phyloP scores from a whole-genome alignment of 2,329 filamentous ascomycete species.

The Rhinocladiella similis region DNA sequence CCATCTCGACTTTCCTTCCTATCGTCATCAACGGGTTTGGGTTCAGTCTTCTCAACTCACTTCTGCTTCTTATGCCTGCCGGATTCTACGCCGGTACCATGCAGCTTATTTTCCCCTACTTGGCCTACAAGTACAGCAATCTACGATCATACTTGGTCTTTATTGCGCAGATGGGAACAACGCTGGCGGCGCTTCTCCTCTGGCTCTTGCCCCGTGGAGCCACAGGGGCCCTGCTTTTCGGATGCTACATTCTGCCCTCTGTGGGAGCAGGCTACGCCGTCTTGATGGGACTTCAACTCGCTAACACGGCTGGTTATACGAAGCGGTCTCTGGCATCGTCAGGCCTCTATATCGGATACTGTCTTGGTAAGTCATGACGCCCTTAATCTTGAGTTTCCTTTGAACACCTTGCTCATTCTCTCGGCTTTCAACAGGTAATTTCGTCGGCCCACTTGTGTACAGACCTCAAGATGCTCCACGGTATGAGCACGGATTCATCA shows the following conservation, averaged over 20 bases:
- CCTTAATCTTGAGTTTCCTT: no score
- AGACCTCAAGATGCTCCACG: constrained; percentile 33
- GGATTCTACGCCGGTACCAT: constrained; percentile 41
- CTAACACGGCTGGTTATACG: constrained; percentile 30
- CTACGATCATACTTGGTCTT: constrained; percentile 43
- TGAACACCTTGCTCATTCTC: not conserved
- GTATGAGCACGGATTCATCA: constrained; percentile 34
- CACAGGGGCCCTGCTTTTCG: constrained; percentile 51
- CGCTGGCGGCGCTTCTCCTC: constrained; percentile 44
- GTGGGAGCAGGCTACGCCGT: constrained; percentile 51
- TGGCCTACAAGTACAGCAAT: constrained; percentile 40
- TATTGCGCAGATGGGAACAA: constrained; percentile 43
- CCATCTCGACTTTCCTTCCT: constrained; percentile 65
- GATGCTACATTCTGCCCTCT: constrained; percentile 50
- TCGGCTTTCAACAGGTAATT: constrained; percentile 30
- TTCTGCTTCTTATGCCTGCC: constrained; percentile 57
- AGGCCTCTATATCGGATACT: constrained; percentile 26
- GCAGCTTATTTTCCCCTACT: constrained; percentile 41
- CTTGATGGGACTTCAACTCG: constrained; percentile 51
- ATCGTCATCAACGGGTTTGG: constrained; percentile 72
- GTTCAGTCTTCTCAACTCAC: constrained; percentile 62
- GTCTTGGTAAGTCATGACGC: constrained; percentile 37
- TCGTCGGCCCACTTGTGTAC: constrained; percentile 38
- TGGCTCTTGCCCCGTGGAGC: constrained; percentile 44
- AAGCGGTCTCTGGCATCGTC: constrained; percentile 27